Percentiles rank a stretch among this genome's conserved stretches.
Conservation (phyloP, 2,329 filamentous ascomycete species). For the Colletotrichum tofieldiae region DNA sequence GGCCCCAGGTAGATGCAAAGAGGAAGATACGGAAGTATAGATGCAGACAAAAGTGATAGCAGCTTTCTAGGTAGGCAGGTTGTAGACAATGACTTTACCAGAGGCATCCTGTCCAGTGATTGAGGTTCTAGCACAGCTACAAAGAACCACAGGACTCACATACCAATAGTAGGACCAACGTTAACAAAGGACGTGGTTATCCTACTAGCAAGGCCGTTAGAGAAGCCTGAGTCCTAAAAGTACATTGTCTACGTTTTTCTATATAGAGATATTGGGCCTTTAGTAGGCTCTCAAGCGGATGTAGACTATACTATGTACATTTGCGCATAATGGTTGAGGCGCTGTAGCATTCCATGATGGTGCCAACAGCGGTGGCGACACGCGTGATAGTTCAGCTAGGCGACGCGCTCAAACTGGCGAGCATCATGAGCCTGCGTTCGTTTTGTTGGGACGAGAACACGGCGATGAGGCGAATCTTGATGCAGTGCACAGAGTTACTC, state of each 20-base stretch:
- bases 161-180: slow-evolving; percentile 75
- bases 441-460: background rate
- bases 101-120: slow-evolving; percentile 65
- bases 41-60: slow-evolving; percentile 76
- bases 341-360: background rate
- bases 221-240: slow-evolving; percentile 70
- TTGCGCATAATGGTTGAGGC: background rate
- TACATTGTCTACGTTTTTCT: slow-evolving; percentile 60
- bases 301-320: too few relatives aligned
- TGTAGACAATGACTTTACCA: slow-evolving; percentile 68
- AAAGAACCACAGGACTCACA: slow-evolving; percentile 73
- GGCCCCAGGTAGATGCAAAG: slow-evolving; percentile 81
- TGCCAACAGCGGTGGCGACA: background rate
- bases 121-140: slow-evolving; percentile 71
- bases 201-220: slow-evolving; percentile 69
- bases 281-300: slow-evolving; percentile 6
- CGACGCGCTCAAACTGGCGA: background rate
- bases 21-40: slow-evolving; percentile 75
- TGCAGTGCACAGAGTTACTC: background rate
- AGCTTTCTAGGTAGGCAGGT: slow-evolving; percentile 67
- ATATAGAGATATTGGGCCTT: slow-evolving; percentile 30
- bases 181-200: slow-evolving; percentile 78
- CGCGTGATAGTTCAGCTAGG: background rate
- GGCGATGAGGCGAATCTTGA: background rate
- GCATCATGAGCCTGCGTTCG: background rate